phyloP scores from a whole-genome alignment of 2,329 filamentous ascomycete genomes.

The Myrmaecium sp. region DNA sequence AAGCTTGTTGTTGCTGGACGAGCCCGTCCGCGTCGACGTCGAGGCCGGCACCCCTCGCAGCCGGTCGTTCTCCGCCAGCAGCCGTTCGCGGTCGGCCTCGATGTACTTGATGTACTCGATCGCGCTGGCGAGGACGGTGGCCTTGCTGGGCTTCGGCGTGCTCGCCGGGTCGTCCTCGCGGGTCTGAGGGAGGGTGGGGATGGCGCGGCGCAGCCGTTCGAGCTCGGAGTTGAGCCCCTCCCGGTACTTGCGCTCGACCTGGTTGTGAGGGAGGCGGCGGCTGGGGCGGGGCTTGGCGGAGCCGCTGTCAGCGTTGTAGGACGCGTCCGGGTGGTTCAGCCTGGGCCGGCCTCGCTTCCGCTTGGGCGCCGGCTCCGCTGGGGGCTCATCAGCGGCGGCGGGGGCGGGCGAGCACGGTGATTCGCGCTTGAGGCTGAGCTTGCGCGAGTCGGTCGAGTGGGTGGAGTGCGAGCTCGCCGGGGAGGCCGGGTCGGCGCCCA shows the following conservation, averaged over 20 bases:
- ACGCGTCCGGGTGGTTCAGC: no score
- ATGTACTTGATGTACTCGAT: constrained; percentile 7
- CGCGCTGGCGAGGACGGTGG: constrained; percentile 8
- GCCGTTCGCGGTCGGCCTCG: constrained; percentile 5
- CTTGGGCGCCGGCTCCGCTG: no score
- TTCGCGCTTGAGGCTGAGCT: constrained; percentile 13
- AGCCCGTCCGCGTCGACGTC: no score
- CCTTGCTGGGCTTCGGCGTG: constrained; percentile 8
- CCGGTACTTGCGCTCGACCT: constrained; percentile 17
- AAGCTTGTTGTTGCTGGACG: no score
- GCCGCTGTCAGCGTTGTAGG: no score
- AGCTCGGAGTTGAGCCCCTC: constrained; percentile 16
- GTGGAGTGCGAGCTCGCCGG: constrained; percentile 12
- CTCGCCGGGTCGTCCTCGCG: constrained; percentile 3
- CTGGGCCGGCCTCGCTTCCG: no score
- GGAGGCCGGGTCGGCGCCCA: constrained; percentile 5
- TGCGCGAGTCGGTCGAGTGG: constrained; percentile 3
- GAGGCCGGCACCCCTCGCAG: no score
- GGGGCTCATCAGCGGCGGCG: no score
- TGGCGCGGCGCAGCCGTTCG: constrained; percentile 13
- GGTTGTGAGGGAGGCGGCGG: constrained; percentile 16
- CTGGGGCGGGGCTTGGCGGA: no score
- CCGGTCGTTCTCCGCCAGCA: constrained; percentile 12
- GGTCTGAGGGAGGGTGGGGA: constrained; percentile 14
- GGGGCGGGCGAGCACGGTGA: constrained; percentile 10